These are phyloP conservation scores for Benincasa hispida DNA, from an alignment of 306 rosid species.

Conservation along the genomic window DNA sequence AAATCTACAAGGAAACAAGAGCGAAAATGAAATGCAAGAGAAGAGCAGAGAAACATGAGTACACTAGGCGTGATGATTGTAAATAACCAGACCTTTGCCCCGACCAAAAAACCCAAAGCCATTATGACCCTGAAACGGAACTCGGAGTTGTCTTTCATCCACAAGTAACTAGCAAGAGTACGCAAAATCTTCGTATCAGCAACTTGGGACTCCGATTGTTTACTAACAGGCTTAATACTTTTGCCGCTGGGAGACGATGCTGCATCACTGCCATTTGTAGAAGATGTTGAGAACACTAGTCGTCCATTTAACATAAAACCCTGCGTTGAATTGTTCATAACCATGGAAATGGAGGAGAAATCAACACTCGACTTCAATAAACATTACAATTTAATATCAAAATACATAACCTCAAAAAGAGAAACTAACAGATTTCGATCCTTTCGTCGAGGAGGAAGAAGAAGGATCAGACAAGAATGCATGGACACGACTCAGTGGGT, in stretches of 20 bases:
- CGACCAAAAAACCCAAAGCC: slow-evolving; percentile 74
- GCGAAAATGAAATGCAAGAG: neutral
- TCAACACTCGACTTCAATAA: neutral
- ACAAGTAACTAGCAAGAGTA: slow-evolving; percentile 75
- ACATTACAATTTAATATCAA: neutral
- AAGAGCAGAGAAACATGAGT: neutral
- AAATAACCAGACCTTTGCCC: slow-evolving; percentile 59
- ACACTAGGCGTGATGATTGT: neutral
- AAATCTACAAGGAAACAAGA: slow-evolving; percentile 37
- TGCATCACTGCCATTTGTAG: slow-evolving; percentile 7
- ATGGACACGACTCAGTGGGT: slow-evolving; percentile 6
- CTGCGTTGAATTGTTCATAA: neutral
- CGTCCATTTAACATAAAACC: slow-evolving; percentile 16
- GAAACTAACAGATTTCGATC: slow-evolving; percentile 16
- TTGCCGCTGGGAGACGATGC: slow-evolving; percentile 10
- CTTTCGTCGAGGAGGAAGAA: slow-evolving; percentile 10
- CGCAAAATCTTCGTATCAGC: slow-evolving; percentile 49
- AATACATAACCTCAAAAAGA: neutral
- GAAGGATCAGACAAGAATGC: slow-evolving; percentile 26
- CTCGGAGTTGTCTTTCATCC: slow-evolving; percentile 82
- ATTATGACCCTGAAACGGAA: slow-evolving; percentile 68
- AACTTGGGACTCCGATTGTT: slow-evolving; percentile 21
- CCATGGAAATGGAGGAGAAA: neutral
- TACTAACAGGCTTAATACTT: slow-evolving; percentile 6
- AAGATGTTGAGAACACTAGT: slow-evolving; percentile 22